Base-by-base conservation (phyloP, 352 stramenopile genomes). In the Phytopythium boreale region DNA sequence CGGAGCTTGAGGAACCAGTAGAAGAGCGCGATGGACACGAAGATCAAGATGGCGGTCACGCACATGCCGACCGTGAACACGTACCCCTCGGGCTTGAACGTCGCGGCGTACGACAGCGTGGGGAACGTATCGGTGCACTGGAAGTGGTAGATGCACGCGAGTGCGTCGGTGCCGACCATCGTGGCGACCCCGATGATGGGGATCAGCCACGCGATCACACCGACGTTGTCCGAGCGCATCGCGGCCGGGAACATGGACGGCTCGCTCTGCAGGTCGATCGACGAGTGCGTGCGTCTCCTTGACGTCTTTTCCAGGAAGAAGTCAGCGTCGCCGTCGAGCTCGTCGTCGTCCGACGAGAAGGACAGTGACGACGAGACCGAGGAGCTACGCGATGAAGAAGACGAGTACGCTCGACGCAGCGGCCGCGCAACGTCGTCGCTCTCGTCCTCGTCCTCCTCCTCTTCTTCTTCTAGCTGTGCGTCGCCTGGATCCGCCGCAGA, bases 91-190 rank as follows among this genome's bases (percentile, higher is more conserved):
- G 86, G 88, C 56, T 74, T 75, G 69, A 92, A 93, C 26, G 82
- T 89, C 29, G 88, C 88, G 9, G 88, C 86, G 61, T 93, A 93
- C 59, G 88, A 96, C 17, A 96, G 73, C 56, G 88, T 96, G 29
- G 88, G 88, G 71, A 86, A 95, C 36, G 89, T 67, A 26, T 78
- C 70, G 0, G 80, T 72, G 64, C 88, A 96, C 52, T 80, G 77
- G 63, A 94, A 96, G 56, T 95, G 84, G 51, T 81, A 69, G 0
- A 57, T 57, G 61, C 88, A 96, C 26, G 86, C 87, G 55, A 94
- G 66, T 0, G 75, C 59, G 56, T 93, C 87, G 15, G 87, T 95
- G 17, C 66, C 29, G 15, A 90, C 57, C 82, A 96, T 93, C 24
- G 88, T 94, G 24, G 68, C 65, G 59, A 95, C 76, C 39, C 88